A percentile compares a stretch with the other conserved stretches of the same genome.
phyloP scores from a whole-genome alignment of 495 filamentous ascomycete species.

The Neohortaea acidophila region DNA sequence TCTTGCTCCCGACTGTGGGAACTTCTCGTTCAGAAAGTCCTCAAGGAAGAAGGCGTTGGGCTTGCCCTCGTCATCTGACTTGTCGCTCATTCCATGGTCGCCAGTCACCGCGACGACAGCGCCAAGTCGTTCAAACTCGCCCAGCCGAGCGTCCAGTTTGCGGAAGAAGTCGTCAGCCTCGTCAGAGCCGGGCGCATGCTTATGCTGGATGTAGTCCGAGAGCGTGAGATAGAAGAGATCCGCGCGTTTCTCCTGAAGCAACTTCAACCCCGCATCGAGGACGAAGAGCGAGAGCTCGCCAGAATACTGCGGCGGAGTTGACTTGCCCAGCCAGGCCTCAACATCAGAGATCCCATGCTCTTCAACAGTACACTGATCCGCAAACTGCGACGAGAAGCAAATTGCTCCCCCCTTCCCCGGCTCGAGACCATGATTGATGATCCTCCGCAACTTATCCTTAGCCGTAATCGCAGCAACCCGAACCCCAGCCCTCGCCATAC shows the following conservation, averaged over 20 bases:
- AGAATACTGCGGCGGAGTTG: conserved; percentile 25
- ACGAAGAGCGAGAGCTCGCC: conserved; percentile 28
- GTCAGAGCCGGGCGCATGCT: conserved; percentile 23
- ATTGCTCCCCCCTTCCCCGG: conserved; percentile 17
- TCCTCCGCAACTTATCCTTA: conserved; percentile 28
- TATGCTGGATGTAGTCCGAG: conserved; percentile 29
- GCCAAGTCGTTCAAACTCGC: conserved; percentile 18
- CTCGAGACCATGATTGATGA: conserved; percentile 23
- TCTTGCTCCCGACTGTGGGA: conserved; percentile 18
- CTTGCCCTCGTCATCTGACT: conserved; percentile 20
- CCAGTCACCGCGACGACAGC: conserved; percentile 24
- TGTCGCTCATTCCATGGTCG: conserved; percentile 29
- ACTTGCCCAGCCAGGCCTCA: conserved; percentile 23
- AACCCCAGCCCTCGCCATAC: conserved; percentile 24
- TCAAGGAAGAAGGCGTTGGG: conserved; percentile 29
- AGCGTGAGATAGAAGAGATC: conserved; percentile 31
- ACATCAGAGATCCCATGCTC: conserved; percentile 18
- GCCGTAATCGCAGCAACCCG: conserved; percentile 29
- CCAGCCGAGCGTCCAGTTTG: conserved; percentile 22
- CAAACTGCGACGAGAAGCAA: conserved; percentile 27
- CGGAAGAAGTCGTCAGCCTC: conserved; percentile 26
- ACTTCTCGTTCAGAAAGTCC: conserved; percentile 21
- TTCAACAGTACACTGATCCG: conserved; percentile 8
- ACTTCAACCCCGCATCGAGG: conserved; percentile 28
- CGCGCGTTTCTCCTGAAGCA: conserved; percentile 24